Evolutionary conservation across 2,329 filamentous ascomycete species (phyloP).

Genomic region (Colletotrichum sp.): DNA sequence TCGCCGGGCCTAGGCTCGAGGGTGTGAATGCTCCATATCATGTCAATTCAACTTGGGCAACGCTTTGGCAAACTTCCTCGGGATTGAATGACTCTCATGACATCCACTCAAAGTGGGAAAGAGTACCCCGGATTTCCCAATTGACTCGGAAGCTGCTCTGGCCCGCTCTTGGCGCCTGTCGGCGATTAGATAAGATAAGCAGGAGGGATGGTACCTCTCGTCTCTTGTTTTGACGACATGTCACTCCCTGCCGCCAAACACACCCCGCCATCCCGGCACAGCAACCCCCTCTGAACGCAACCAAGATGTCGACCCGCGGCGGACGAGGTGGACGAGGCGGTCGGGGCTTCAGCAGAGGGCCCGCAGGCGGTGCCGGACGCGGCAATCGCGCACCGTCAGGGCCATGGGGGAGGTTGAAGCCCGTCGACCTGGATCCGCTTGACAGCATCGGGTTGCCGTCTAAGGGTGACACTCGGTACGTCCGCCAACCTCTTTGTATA

Average conservation of each 20-base stretch:
- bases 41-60: too few species aligned
- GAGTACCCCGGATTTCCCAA: not conserved
- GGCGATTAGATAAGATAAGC: conserved; percentile 22
- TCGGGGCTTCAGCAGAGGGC: not conserved
- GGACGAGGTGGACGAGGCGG: conserved; percentile 7
- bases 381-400: conserved; percentile 47
- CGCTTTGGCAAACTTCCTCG: too few species aligned
- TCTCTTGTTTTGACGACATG: conserved; percentile 21
- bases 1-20: not conserved
- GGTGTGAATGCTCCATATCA: not conserved
- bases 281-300: not conserved
- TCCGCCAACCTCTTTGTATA: not conserved
- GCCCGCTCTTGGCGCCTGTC: not conserved
- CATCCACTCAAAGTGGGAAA: not conserved
- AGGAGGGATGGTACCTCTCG: conserved; percentile 10
- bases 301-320: conserved; percentile 11
- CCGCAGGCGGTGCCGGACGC: conserved; percentile 14
- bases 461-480: conserved; percentile 85
- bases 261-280: not conserved
- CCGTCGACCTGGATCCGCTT: conserved; percentile 76
- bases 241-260: not conserved
- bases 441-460: conserved; percentile 86
- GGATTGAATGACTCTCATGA: accelerated
- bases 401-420: conserved; percentile 75
- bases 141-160: not conserved